Evolutionary conservation across 148 eudicot species (phyloP), one percentile per base, ranked within the genome.

Genomic region (Gaultheria prostrata): DNA sequence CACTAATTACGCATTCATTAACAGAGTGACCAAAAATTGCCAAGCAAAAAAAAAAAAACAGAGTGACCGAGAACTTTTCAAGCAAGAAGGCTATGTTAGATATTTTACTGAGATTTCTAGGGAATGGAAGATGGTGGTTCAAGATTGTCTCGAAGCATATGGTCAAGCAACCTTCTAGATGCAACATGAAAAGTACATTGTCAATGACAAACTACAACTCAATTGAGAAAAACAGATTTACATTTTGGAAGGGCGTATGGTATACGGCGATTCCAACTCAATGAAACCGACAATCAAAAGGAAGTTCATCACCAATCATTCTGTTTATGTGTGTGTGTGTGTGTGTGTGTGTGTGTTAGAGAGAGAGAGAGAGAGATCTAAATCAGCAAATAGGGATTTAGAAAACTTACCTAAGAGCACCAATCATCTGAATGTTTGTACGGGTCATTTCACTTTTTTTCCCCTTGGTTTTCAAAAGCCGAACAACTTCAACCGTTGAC

Each of bases 341-440:
- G 67, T 6, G 39, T 0, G 33, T 28, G 35, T 30, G 72, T 3
- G 7, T 1, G 24, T 4, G 35, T 6, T 76, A 26, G 39, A 13
- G 71, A 30, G 75, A 57, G 32, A 35, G 81, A 20, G 69, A 45
- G 54, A 13, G 48, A 48, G 32, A 57, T 48, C 26, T 6, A 43
- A 53, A 80, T 50, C 50, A 72, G 59, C 20, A 20, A 57, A 57
- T 6, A 74, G 13, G 10, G 8, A 53, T 20, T 35, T 10, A 82
- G 14, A 59, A 59, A 78, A 81, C 86, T 76, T 43, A 93, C 99
- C 99, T 97, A 76, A 97, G 83, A 69, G 99, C 97, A 80, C 99
- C 99, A 85, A 95, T 92, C 99, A 92, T 97, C 90, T 97, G 99
- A 89, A 97, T 97, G 84, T 93, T 92, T 78, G 98, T 97, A 12